phyloP scores from a whole-genome alignment of 345 rosid species.

The Eucalyptus erythrocorys region DNA sequence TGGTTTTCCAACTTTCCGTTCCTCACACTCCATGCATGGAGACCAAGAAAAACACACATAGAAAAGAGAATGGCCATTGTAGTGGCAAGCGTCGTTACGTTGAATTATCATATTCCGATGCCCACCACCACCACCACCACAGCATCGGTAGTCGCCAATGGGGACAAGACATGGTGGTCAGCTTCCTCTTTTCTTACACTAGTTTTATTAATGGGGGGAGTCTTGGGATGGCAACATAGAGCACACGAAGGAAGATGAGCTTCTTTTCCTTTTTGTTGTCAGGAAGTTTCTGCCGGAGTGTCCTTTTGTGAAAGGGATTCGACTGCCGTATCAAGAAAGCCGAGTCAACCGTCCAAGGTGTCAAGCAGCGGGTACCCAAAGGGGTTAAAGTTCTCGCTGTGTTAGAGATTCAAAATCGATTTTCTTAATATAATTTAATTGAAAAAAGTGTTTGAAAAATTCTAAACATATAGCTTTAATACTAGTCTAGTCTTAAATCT shows the following conservation, averaged over 20 bases:
- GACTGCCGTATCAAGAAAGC: background rate
- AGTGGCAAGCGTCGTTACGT: background rate
- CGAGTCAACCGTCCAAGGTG: background rate
- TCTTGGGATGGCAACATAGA: background rate
- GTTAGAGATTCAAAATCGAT: background rate
- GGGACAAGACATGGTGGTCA: background rate
- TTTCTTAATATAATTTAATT: background rate
- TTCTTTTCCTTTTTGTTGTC: background rate
- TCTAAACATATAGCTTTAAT: fast-evolving
- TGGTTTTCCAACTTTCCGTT: background rate
- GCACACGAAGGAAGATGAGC: background rate
- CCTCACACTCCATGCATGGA: background rate
- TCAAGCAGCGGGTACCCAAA: background rate
- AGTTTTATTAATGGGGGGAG: background rate
- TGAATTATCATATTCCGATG: background rate
- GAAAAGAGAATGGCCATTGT: background rate
- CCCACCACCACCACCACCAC: background rate
- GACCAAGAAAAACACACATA: background rate
- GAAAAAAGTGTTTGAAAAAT: fast-evolving
- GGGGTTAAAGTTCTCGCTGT: background rate
- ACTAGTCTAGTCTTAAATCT: fast-evolving
- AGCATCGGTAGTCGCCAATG: background rate
- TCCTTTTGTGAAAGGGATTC: background rate
- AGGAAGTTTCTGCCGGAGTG: background rate
- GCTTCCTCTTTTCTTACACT: too few species aligned